Conservation (phyloP, 495 filamentous ascomycete species). For the Penicillium egyptiacum region DNA sequence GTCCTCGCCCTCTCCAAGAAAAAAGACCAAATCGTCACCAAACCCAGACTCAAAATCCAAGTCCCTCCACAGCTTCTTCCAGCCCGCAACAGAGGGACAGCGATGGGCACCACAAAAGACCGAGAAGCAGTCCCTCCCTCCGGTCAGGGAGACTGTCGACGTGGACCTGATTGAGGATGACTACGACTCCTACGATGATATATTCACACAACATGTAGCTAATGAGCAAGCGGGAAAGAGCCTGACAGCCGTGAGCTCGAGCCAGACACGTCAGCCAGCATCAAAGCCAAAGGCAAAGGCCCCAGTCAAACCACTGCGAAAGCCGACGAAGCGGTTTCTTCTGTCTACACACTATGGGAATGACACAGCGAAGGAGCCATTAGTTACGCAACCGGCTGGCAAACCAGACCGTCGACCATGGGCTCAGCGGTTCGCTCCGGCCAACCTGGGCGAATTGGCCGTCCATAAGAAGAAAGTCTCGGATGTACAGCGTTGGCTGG, state of each 20-base stretch:
- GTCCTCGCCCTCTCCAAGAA: slow-evolving; percentile 25
- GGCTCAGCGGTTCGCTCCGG: slow-evolving; percentile 79
- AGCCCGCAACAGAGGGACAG: slow-evolving; percentile 29
- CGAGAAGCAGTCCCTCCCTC: slow-evolving; percentile 18
- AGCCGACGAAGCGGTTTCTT: slow-evolving; percentile 29
- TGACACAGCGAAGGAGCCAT: neutral
- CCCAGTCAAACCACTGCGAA: slow-evolving; percentile 10
- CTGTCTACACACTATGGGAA: slow-evolving; percentile 14
- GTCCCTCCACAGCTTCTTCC: slow-evolving; percentile 27
- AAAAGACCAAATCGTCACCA: slow-evolving; percentile 12
- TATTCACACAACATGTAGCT: slow-evolving; percentile 31
- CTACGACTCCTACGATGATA: slow-evolving; percentile 51
- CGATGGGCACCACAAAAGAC: slow-evolving; percentile 37
- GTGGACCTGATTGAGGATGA: slow-evolving; percentile 54
- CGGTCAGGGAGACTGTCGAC: slow-evolving; percentile 23
- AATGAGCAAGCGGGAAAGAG: neutral
- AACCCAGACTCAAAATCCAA: slow-evolving; percentile 17
- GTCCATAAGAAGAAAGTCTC: slow-evolving; percentile 92
- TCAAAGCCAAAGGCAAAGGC: slow-evolving; percentile 3
- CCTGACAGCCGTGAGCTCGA: slow-evolving; percentile 6
- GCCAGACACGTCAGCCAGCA: slow-evolving; percentile 8
- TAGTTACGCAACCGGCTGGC: slow-evolving; percentile 2
- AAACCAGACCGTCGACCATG: slow-evolving; percentile 58
- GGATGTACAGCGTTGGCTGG: slow-evolving; percentile 81
- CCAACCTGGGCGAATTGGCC: slow-evolving; percentile 73